These are phyloP conservation scores for Naganishia antarctica DNA, from an alignment of 768 basidiomycete genomes.

Conservation along the genomic window DNA sequence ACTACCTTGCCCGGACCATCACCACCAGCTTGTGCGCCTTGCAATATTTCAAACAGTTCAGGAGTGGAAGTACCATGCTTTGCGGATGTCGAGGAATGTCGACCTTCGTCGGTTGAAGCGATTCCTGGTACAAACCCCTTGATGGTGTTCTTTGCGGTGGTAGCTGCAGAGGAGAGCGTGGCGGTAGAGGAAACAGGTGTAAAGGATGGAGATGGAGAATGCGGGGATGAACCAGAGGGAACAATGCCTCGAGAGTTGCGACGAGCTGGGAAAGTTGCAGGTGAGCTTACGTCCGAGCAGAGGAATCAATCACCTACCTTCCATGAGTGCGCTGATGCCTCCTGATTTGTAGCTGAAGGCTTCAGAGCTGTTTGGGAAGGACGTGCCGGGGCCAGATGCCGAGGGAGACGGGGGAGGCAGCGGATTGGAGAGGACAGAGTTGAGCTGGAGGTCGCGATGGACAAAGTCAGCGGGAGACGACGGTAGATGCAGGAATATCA, in stretches of 20 bases:
- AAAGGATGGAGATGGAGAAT: not conserved
- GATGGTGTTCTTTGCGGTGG: conserved; percentile 6
- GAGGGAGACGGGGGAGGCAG: not conserved
- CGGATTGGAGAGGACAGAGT: not conserved
- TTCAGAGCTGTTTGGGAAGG: not conserved
- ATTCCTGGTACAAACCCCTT: not conserved
- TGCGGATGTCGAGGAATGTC: not conserved
- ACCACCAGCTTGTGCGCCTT: conserved; percentile 9
- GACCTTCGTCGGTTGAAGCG: not conserved
- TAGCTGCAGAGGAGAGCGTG: not conserved
- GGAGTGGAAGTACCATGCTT: conserved; percentile 1
- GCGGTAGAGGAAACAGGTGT: not conserved
- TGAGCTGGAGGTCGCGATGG: not conserved
- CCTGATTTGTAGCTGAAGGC: not conserved
- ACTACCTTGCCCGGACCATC: conserved; percentile 4
- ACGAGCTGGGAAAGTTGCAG: not conserved
- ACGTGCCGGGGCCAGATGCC: not conserved
- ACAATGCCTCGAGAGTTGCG: not conserved
- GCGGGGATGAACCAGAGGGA: not conserved
- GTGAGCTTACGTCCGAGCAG: not conserved
- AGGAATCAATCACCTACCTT: not conserved
- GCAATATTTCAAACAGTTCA: conserved; percentile 7
- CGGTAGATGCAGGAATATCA: not conserved
- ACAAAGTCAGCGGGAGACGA: not conserved
- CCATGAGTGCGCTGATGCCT: conserved; percentile 8